These are phyloP conservation scores for Populus ilicifolia DNA, from an alignment of 345 rosid genomes.

Conservation along the genomic window DNA sequence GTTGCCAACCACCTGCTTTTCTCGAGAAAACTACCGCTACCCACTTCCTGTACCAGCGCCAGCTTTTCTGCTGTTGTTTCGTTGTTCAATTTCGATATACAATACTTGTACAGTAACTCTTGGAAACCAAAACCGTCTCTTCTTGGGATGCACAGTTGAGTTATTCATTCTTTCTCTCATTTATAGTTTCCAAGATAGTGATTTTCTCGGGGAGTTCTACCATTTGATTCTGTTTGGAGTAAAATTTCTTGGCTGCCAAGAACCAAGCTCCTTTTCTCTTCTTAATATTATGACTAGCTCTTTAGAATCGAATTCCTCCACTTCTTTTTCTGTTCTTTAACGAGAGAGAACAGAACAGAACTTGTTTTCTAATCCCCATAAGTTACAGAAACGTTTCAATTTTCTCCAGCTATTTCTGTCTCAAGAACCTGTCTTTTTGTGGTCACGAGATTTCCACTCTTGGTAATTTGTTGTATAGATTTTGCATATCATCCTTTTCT, in stretches of 20 bases:
- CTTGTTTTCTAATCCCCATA: background rate
- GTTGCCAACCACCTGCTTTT: background rate
- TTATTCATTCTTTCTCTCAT: too few relatives aligned
- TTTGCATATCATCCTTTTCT: background rate
- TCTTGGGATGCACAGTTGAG: background rate
- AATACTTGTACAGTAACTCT: background rate
- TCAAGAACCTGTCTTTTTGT: background rate
- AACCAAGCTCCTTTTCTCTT: too few relatives aligned
- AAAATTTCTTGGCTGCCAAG: too few relatives aligned
- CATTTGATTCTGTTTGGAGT: too few relatives aligned
- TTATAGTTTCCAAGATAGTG: too few relatives aligned
- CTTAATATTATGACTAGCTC: too few relatives aligned
- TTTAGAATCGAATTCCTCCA: too few relatives aligned
- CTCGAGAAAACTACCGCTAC: background rate
- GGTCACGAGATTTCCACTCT: constrained; percentile 13
- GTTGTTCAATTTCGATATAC: background rate
- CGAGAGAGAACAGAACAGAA: background rate
- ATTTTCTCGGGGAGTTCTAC: too few relatives aligned
- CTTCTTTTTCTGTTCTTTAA: too few relatives aligned
- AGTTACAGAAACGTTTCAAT: background rate
- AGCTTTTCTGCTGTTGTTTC: background rate
- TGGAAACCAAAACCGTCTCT: background rate
- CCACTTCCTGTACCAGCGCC: too few relatives aligned
- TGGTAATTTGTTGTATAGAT: background rate
- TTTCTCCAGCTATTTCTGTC: background rate